Base-by-base conservation (phyloP, 208 protist species). In the Acanthamoeba healyi region DNA sequence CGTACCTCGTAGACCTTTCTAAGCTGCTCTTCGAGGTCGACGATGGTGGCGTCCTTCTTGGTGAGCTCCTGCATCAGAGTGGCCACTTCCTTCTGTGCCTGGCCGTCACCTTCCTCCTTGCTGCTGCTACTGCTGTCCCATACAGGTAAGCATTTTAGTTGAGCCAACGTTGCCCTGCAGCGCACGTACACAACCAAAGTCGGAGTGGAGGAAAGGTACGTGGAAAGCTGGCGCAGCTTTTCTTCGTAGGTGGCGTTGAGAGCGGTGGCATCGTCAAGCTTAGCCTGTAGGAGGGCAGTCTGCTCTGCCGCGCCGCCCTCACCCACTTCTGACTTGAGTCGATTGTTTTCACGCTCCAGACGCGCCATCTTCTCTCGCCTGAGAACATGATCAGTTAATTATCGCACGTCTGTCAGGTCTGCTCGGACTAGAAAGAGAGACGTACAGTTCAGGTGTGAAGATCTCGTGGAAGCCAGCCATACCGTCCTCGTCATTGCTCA, bases 361-460 rank as follows among this genome's bases (percentile, higher is more conserved):
- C 86, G 86, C 26, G 42, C 56, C 86, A 92, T 74, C 61, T 92
- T 92, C 56, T 74, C 58, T n/a, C 32, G 86, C 49, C 38, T 40
- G 38, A 19, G 38, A 7, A 12, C 67, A 15, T n/a, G n/a, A 90
- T 67, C 14, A 90, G 6, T 17, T 58, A 17, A 49, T 42, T 15
- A 17, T 1, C 24, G 22, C 17, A n/a, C n/a, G n/a, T n/a, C n/a
- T 17, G 5, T 38, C 42, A 54, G n/a, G n/a, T 84, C 38, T 40
- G 74, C 1, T 24, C 32, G 32, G 34, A 40, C 10, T 10, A 86
- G 77, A 22, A 40, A 84, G 34, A 72, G 22, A 0, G 38, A 65
- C 82, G 38, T 90, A 90, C 86, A 92, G 32, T 34, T 92, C 86
- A 5, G 86, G 86, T 19, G 86, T 92, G 24, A 92, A 92, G 46